A percentile compares a stretch with the other conserved stretches of the same genome.
These are phyloP conservation scores for Nitzschia putrida DNA, from an alignment of 108 stramenopile species.

Conservation along the genomic window DNA sequence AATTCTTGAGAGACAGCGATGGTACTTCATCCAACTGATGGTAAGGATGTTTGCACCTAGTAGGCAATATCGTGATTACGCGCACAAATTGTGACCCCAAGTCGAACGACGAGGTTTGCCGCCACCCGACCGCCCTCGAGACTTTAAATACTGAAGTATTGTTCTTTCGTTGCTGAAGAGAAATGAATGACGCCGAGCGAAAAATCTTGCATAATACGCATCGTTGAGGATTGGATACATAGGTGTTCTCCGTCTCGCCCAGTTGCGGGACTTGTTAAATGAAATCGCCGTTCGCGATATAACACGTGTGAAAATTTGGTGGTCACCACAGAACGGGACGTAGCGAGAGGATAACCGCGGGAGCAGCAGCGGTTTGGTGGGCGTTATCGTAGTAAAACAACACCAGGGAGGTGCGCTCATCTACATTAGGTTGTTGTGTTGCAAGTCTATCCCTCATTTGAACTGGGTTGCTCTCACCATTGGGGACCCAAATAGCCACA, in stretches of 20 bases:
- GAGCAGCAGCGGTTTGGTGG: conserved; percentile 17
- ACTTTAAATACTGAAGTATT: too few species aligned
- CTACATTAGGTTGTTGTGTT: background rate
- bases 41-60: too few species aligned
- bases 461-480: too few species aligned
- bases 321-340: background rate
- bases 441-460: too few species aligned
- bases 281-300: conserved; percentile 3
- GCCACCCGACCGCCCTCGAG: too few species aligned
- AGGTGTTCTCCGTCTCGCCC: background rate
- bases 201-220: too few species aligned
- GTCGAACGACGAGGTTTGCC: too few species aligned
- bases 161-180: too few species aligned
- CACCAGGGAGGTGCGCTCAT: background rate
- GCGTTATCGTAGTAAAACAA: conserved; percentile 6
- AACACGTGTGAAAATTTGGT: conserved; percentile 3
- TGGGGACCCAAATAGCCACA: too few species aligned
- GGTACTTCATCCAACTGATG: background rate
- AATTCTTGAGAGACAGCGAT: background rate
- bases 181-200: too few species aligned
- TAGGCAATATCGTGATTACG: too few species aligned
- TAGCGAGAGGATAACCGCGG: conserved; percentile 4
- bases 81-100: too few species aligned
- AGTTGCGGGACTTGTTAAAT: background rate
- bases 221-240: background rate